Percentiles rank a stretch among this genome's conserved stretches.
phyloP scores from a whole-genome alignment of 2,329 filamentous ascomycete genomes.

The Xylariaceae sp. region DNA sequence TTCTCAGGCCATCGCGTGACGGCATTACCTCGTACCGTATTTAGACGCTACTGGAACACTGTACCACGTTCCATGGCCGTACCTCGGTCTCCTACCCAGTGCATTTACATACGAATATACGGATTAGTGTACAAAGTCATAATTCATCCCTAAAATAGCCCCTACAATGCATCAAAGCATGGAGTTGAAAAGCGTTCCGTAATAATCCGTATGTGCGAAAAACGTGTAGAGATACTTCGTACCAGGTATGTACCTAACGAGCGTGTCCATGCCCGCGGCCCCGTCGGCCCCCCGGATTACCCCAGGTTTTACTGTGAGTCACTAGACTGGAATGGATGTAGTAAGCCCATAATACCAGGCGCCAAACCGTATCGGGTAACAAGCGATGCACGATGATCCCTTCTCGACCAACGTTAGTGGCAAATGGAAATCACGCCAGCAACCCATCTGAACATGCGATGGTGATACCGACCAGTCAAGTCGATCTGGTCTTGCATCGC shows the following conservation, averaged over 20 bases:
- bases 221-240: no score
- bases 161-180: no score
- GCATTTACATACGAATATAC: no score
- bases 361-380: constrained; percentile 19
- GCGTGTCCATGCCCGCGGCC: not conserved
- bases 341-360: constrained; percentile 1
- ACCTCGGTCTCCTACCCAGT: no score
- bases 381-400: constrained; percentile 18
- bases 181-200: no score
- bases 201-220: not conserved
- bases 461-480: constrained; percentile 21
- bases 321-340: not conserved
- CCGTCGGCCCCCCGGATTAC: constrained; percentile 22
- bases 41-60: not conserved
- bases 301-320: constrained; percentile 20
- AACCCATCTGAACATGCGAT: constrained; percentile 21
- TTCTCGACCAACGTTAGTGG: constrained; percentile 8
- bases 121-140: no score
- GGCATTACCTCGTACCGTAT: not conserved
- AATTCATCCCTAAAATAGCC: no score
- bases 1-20: not conserved
- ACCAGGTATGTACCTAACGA: not conserved
- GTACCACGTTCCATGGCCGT: not conserved
- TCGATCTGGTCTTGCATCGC: constrained; percentile 10
- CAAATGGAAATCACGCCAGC: constrained; percentile 22